phyloP scores from a whole-genome alignment of 495 filamentous ascomycete species.

The Penicillium maclennaniae region DNA sequence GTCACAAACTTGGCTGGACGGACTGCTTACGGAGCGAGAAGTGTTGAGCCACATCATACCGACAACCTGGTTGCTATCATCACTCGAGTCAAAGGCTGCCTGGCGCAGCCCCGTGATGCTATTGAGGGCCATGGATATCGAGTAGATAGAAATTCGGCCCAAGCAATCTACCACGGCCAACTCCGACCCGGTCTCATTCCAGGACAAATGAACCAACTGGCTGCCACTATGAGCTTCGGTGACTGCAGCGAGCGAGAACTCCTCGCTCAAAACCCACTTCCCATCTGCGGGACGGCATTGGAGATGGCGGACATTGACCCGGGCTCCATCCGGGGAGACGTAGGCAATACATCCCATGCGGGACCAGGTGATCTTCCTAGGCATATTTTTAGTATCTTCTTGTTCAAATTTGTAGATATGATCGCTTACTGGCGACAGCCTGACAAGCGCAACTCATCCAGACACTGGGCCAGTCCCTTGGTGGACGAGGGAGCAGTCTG shows the following conservation, averaged over 20 bases:
- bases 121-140: conserved; percentile 60
- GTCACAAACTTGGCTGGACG: neutral
- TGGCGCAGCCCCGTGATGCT: conserved; percentile 53
- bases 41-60: conserved; percentile 78
- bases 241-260: conserved; percentile 39
- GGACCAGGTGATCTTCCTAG: conserved; percentile 84
- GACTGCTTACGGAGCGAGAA: conserved; percentile 48
- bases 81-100: conserved; percentile 56
- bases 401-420: neutral
- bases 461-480: conserved; percentile 64
- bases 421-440: conserved; percentile 82
- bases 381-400: conserved; percentile 1
- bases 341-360: conserved; percentile 82
- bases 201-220: conserved; percentile 69
- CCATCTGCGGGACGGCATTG: conserved; percentile 66
- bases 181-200: conserved; percentile 69
- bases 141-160: conserved; percentile 69
- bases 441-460: conserved; percentile 73
- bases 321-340: conserved; percentile 65
- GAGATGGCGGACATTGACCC: conserved; percentile 68
- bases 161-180: conserved; percentile 71
- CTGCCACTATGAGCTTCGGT: conserved; percentile 49
- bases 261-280: conserved; percentile 72
- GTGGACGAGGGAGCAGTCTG: conserved; percentile 50
- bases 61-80: conserved; percentile 72